Conservation (phyloP, 441 rosid species). For the Melastoma candidum region DNA sequence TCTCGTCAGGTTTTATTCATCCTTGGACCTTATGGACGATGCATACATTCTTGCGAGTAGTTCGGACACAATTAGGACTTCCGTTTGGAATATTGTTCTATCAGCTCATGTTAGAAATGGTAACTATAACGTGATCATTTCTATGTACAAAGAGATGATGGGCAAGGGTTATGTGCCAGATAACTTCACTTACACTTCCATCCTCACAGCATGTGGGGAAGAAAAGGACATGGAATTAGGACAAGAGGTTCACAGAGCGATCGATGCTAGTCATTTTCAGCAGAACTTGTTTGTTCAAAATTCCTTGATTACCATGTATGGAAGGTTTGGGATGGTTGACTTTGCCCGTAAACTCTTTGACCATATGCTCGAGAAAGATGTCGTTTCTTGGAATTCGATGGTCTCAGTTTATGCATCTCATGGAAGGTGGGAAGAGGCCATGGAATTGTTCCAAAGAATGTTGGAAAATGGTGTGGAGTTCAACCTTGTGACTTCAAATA, state of each 20-base stretch:
- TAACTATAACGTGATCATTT: constrained; percentile 32
- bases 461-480: constrained; percentile 25
- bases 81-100: constrained; percentile 70
- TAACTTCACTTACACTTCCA: constrained; percentile 70
- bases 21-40: constrained; percentile 28
- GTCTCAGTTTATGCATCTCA: constrained; percentile 51
- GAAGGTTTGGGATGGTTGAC: constrained; percentile 42
- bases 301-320: constrained; percentile 71
- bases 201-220: constrained; percentile 74
- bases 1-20: constrained; percentile 49
- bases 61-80: constrained; percentile 30
- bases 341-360: constrained; percentile 44
- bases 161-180: constrained; percentile 47
- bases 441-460: constrained; percentile 50
- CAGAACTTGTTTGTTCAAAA: constrained; percentile 56
- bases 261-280: constrained; percentile 25
- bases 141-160: constrained; percentile 41
- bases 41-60: constrained; percentile 32
- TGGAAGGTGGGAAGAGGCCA: constrained; percentile 61
- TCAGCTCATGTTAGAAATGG: constrained; percentile 38
- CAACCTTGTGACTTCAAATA: constrained; percentile 58
- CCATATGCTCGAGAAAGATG: constrained; percentile 52
- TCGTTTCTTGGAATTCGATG: constrained; percentile 67
- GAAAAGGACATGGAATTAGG: constrained; percentile 42
- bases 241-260: constrained; percentile 41